phyloP scores from a whole-genome alignment of 352 stramenopile genomes.

The Phytophthora cajani region DNA sequence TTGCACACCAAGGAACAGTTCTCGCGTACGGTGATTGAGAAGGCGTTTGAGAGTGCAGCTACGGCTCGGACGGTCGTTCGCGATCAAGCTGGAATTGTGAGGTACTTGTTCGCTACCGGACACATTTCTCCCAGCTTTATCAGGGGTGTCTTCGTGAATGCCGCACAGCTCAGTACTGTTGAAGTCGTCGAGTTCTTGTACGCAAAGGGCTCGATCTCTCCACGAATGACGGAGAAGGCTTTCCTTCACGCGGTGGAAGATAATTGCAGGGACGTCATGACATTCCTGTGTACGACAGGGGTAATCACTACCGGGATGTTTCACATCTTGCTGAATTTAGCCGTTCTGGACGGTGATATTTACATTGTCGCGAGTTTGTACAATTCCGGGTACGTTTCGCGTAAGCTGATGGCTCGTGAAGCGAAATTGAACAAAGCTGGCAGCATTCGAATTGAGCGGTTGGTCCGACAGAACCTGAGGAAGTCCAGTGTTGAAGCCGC shows the following conservation, averaged over 20 bases:
- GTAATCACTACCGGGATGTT: background rate
- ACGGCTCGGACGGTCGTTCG: background rate
- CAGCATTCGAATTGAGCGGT: background rate
- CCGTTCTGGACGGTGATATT: background rate
- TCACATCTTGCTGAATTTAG: background rate
- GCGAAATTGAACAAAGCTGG: background rate
- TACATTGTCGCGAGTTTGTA: slow-evolving; percentile 1
- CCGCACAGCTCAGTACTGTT: background rate
- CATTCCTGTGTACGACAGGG: slow-evolving; percentile 1
- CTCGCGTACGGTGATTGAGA: background rate
- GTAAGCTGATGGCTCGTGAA: background rate
- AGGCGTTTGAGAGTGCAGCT: background rate
- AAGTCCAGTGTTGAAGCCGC: background rate
- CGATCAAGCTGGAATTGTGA: background rate
- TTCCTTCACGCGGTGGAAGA: background rate
- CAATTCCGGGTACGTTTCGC: background rate
- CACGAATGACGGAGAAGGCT: background rate
- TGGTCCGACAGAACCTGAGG: slow-evolving; percentile 5
- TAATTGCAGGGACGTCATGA: background rate
- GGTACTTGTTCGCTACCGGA: background rate
- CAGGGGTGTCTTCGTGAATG: background rate
- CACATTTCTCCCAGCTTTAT: slow-evolving; percentile 1
- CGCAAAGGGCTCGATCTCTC: background rate
- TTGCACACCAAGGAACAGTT: background rate
- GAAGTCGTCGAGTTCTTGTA: slow-evolving; percentile 7